These are phyloP conservation scores for Termitomyces titanicus DNA, from an alignment of 768 basidiomycete species.

Conservation along the genomic window DNA sequence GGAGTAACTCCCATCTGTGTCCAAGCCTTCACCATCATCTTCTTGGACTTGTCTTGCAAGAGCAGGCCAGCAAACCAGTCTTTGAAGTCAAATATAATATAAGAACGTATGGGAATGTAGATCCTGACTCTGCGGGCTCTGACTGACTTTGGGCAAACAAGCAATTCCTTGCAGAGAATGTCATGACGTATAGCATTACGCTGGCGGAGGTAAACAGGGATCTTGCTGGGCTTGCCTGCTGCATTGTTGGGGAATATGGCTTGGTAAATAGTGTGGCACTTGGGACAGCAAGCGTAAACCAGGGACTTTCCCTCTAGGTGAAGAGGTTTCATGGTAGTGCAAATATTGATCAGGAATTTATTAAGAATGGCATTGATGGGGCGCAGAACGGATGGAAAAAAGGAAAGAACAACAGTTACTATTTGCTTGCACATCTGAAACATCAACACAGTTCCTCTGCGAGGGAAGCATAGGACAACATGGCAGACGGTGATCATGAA, in stretches of 20 bases:
- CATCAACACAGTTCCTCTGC: neutral
- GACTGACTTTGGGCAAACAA: neutral
- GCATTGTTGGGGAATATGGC: too few species aligned
- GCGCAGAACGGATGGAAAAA: neutral
- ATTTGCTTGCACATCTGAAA: neutral
- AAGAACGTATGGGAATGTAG: constrained; percentile 18
- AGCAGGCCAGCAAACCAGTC: constrained; percentile 25
- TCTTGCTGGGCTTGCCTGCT: neutral
- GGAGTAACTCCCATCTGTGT: constrained; percentile 9
- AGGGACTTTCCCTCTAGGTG: constrained; percentile 10
- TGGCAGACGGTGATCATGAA: neutral
- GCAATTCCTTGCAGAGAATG: constrained; percentile 8
- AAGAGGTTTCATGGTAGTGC: too few species aligned
- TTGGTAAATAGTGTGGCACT: constrained; percentile 16
- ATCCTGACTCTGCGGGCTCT: neutral
- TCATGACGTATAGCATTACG: constrained; percentile 1
- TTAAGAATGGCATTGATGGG: too few species aligned
- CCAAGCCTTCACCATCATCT: too few species aligned
- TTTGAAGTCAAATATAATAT: constrained; percentile 19
- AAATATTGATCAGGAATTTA: too few species aligned
- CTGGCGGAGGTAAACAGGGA: constrained; percentile 8
- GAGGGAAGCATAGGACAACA: neutral
- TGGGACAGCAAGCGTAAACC: constrained; percentile 17
- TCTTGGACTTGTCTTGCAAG: constrained; percentile 16
- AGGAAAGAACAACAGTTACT: neutral